Base-by-base conservation (phyloP, 1,139 yeast species). In the Eremothecium gossypii region DNA sequence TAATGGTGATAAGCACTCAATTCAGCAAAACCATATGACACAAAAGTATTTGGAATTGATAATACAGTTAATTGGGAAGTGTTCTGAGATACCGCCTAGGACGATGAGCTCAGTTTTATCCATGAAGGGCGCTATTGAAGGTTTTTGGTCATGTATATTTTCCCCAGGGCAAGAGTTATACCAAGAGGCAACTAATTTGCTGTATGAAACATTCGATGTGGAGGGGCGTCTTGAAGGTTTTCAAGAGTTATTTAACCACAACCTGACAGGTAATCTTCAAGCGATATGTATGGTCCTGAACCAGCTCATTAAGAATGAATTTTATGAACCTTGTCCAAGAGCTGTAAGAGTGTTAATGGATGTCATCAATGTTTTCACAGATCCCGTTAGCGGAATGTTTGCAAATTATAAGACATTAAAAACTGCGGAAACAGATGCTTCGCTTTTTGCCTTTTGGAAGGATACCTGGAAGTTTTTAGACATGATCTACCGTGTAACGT, bases 191-290 rank as follows among this genome's bases (percentile, higher is more conserved):
- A 71, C 83, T 11, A 83, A 82, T 49, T 69, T 86, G 20, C 57
- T 87, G 5, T 81, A 83, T 52, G 91, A 84, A 52, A 77, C 85
- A 0, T 83, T 76, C 59, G 95, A 86, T 54, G 89, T 72, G 57
- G 83, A 70, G 52, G 93, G 76, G 33, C 71, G 89, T 50, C 66
- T 76, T 39, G 95, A 83, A 57, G 87, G 89, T 28, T 69, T 85
- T 26, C 75, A 71, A 40, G 72, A 72, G 3, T 57, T 80, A 27
- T 61, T 87, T 28, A 63, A 62, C 10, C 56, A 64, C 10, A 69
- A 76, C 48, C 51, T 71, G 7, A 57, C 67, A 4, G 52, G 58
- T n/a, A 73, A 76, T 33, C 58, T 80, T 13, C 53, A 48, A 27
- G 77, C 79, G 1, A 71, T 77, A 42, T 70, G 69, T 41, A 60